Conservation (phyloP, 2,329 filamentous ascomycete species). For the Myotisia sp. region DNA sequence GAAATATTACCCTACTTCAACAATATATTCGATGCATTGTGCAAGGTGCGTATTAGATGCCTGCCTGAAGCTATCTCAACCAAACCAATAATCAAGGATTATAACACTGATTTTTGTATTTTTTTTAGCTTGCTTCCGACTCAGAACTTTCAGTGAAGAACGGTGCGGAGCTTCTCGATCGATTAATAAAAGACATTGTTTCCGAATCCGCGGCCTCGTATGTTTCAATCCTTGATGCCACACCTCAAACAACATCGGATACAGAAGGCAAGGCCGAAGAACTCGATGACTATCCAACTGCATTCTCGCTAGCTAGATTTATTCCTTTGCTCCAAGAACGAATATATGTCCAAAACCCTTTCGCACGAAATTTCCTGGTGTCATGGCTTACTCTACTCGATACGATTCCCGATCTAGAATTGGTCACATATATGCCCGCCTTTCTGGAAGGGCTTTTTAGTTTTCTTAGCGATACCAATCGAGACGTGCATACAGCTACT, state of each 20-base stretch:
- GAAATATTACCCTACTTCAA: slow-evolving; percentile 97
- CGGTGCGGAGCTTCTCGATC: slow-evolving; percentile 85
- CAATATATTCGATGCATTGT: slow-evolving; percentile 91
- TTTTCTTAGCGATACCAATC: slow-evolving; percentile 81
- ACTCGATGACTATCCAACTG: slow-evolving; percentile 52
- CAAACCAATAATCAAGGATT: slow-evolving; percentile 4
- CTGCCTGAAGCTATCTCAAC: slow-evolving; percentile 2
- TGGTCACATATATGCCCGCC: slow-evolving; percentile 81
- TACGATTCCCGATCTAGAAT: slow-evolving; percentile 89
- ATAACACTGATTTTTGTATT: too few relatives aligned
- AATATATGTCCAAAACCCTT: slow-evolving; percentile 87
- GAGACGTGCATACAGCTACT: slow-evolving; percentile 88
- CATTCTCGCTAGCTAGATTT: slow-evolving; percentile 81
- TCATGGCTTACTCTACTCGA: slow-evolving; percentile 92
- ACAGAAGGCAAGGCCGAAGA: slow-evolving; percentile 31
- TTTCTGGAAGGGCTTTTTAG: slow-evolving; percentile 81
- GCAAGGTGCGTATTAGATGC: slow-evolving; percentile 51
- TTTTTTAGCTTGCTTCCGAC: slow-evolving; percentile 68
- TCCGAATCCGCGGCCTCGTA: slow-evolving; percentile 91
- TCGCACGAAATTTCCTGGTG: slow-evolving; percentile 86
- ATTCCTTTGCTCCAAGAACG: slow-evolving; percentile 88
- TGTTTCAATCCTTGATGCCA: slow-evolving; percentile 66
- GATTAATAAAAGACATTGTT: slow-evolving; percentile 90
- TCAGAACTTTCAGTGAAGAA: slow-evolving; percentile 97
- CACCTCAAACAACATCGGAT: slow-evolving; percentile 28